A percentile compares a stretch with the other conserved stretches of the same genome.
Conservation (phyloP, 2,329 filamentous ascomycete species). For the Scedosporium apiospermum region DNA sequence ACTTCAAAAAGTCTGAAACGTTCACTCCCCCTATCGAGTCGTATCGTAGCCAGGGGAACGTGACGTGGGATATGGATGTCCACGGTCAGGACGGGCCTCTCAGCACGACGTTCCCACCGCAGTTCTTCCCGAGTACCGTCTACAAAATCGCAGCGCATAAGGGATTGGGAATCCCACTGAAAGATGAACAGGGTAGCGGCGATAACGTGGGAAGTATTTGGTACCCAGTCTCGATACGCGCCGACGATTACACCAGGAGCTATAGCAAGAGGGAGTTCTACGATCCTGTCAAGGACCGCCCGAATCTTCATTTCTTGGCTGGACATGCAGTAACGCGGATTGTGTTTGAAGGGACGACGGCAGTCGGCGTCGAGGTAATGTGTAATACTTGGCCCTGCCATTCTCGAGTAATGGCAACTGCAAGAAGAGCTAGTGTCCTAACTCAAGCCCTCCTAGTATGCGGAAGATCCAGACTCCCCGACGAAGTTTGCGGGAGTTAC, state of each 20-base stretch:
- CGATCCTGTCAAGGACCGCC: conserved; percentile 10
- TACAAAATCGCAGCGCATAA: conserved; percentile 23
- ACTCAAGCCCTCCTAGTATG: background rate
- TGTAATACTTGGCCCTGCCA: background rate
- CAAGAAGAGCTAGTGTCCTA: no score
- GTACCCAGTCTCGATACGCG: conserved; percentile 26
- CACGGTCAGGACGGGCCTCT: conserved; percentile 27
- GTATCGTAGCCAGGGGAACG: conserved; percentile 10
- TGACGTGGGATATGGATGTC: conserved; percentile 22
- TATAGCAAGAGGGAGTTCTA: conserved; percentile 25
- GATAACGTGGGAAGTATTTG: conserved; percentile 29
- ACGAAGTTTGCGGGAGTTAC: background rate
- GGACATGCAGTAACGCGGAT: conserved; percentile 13
- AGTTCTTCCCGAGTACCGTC: conserved; percentile 23
- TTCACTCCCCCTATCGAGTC: conserved; percentile 16
- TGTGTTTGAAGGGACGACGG: conserved; percentile 14
- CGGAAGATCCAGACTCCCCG: conserved; percentile 9
- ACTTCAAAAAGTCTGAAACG: conserved; percentile 16
- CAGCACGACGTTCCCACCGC: conserved; percentile 26
- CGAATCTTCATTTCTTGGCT: conserved; percentile 16
- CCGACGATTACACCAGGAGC: background rate
- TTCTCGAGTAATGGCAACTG: background rate
- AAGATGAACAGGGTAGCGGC: conserved; percentile 26
- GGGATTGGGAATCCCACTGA: conserved; percentile 26
- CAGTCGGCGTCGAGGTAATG: conserved; percentile 14